phyloP scores from a whole-genome alignment of 192 early-diverging fungal species.

The Linnemannia exigua region DNA sequence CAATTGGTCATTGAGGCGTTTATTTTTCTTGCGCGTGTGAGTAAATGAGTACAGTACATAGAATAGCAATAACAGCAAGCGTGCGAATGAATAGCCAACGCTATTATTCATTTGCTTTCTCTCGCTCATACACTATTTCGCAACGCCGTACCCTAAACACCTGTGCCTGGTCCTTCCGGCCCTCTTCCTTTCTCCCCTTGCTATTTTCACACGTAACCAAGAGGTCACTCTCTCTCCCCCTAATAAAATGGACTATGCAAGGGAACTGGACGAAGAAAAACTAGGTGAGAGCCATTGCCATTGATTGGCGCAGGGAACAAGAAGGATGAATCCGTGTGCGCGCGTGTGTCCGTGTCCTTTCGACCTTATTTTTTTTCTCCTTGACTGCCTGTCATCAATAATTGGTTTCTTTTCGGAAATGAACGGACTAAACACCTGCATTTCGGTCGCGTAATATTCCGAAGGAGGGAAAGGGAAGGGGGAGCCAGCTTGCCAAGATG shows the following conservation, averaged over 20 bases:
- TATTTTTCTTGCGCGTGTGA: background rate
- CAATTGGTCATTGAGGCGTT: background rate
- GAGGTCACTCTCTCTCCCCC: background rate
- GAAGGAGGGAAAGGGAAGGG: background rate
- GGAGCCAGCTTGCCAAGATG: background rate
- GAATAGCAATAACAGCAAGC: background rate
- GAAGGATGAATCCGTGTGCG: background rate
- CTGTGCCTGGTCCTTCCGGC: background rate
- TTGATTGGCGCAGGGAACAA: background rate
- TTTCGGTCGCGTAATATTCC: slow-evolving; percentile 5
- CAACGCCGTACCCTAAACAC: background rate
- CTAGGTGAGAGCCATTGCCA: background rate
- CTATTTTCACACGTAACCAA: slow-evolving; percentile 7
- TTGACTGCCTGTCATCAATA: background rate
- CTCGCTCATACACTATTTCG: background rate
- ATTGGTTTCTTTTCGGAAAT: background rate
- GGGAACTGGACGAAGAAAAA: background rate
- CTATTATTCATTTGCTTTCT: background rate
- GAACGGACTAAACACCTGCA: background rate
- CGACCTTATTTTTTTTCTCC: background rate
- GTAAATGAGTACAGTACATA: background rate
- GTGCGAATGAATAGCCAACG: background rate
- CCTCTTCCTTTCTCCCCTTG: background rate
- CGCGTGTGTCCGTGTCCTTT: background rate
- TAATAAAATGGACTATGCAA: background rate